phyloP scores from a whole-genome alignment of 1,139 yeast species.

The Saccharomyces pastorianus region DNA sequence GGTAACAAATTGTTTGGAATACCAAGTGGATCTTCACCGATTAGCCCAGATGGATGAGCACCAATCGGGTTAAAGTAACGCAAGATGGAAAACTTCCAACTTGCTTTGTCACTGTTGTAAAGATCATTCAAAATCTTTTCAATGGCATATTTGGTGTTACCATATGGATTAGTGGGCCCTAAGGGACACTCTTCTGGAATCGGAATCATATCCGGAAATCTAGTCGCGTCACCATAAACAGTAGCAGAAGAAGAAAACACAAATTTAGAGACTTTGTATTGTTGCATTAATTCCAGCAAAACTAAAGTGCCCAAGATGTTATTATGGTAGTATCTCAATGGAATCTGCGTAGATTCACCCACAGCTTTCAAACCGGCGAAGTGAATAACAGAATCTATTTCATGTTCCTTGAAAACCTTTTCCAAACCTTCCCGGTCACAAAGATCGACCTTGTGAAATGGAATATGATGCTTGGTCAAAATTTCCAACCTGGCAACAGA shows the following conservation, averaged over 20 bases:
- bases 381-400: slow-evolving; percentile 61
- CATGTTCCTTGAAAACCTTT: slow-evolving; percentile 42
- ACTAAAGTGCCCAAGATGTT: slow-evolving; percentile 61
- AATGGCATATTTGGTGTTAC: slow-evolving; percentile 59
- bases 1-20: slow-evolving; percentile 72
- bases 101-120: slow-evolving; percentile 37
- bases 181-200: slow-evolving; percentile 74
- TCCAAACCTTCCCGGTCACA: slow-evolving; percentile 43
- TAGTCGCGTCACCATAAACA: slow-evolving; percentile 75
- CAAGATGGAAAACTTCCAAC: slow-evolving; percentile 58
- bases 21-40: slow-evolving; percentile 78
- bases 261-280: slow-evolving; percentile 44
- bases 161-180: slow-evolving; percentile 73
- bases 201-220: slow-evolving; percentile 67
- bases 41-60: slow-evolving; percentile 71
- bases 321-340: slow-evolving; percentile 61
- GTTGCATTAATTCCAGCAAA: slow-evolving; percentile 47
- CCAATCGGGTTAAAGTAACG: slow-evolving; percentile 81
- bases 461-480: slow-evolving; percentile 42
- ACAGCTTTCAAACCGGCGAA: slow-evolving; percentile 87
- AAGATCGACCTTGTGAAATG: slow-evolving; percentile 55
- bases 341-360: slow-evolving; percentile 68
- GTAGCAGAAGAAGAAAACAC: slow-evolving; percentile 79
- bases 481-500: slow-evolving; percentile 59
- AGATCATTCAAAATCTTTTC: slow-evolving; percentile 58